A percentile compares a stretch with the other conserved stretches of the same genome.
Conservation (phyloP, 2,329 filamentous ascomycete genomes). For the Thelonectria discophora region DNA sequence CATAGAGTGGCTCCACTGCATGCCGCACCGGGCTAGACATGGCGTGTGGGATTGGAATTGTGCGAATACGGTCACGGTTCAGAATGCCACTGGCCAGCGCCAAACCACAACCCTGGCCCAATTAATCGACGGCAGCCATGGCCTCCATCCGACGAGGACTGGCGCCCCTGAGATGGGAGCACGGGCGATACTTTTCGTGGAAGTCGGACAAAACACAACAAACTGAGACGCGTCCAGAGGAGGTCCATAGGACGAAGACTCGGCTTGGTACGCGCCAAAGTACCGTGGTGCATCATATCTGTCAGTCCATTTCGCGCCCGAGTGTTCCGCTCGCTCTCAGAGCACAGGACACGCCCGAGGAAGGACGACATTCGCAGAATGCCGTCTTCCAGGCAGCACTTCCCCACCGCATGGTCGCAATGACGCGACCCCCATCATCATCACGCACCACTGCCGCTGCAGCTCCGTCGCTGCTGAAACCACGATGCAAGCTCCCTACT, state of each 20-base stretch:
- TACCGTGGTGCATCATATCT: background rate
- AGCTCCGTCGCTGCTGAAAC: conserved; percentile 33
- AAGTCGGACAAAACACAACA: too few species aligned
- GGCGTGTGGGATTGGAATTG: conserved; percentile 12
- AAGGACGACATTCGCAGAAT: background rate
- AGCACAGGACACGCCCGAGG: background rate
- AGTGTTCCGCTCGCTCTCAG: background rate
- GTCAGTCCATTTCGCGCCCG: background rate
- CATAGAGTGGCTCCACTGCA: conserved; percentile 19
- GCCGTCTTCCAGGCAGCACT: conserved; percentile 6
- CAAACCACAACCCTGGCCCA: background rate
- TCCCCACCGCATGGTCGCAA: conserved; percentile 22
- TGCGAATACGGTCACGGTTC: conserved; percentile 32
- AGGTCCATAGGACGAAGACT: too few species aligned
- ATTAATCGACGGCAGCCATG: too few species aligned
- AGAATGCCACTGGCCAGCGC: background rate
- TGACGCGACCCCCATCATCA: conserved; percentile 35
- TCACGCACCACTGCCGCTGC: conserved; percentile 30
- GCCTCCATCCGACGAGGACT: too few species aligned
- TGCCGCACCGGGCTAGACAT: conserved; percentile 12
- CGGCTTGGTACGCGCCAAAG: too few species aligned
- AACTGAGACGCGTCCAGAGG: background rate
- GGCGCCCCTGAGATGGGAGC: too few species aligned
- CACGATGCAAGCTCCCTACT: conserved; percentile 35
- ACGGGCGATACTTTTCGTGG: too few species aligned